A percentile compares a stretch with the other conserved stretches of the same genome.
phyloP scores from a whole-genome alignment of 352 stramenopile species.

The Phytophthora crassamura region DNA sequence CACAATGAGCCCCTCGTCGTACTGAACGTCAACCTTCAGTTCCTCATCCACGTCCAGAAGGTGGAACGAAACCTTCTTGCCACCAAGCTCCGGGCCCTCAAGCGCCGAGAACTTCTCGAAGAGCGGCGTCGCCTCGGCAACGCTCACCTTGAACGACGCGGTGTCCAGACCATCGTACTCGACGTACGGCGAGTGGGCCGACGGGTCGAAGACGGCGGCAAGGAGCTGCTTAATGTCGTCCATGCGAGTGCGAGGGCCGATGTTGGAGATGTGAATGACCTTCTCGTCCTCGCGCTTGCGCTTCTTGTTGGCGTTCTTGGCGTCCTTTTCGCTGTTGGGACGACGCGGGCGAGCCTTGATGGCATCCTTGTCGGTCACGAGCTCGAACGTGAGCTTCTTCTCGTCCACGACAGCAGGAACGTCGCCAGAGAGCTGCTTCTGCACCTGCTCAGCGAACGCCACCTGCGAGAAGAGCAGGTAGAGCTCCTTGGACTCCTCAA shows the following conservation, averaged over 20 bases:
- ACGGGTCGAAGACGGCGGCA: conserved; percentile 53
- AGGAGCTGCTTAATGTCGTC: conserved; percentile 89
- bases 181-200: conserved; percentile 70
- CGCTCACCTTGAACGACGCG: conserved; percentile 74
- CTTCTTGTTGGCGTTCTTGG: conserved; percentile 74
- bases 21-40: conserved; percentile 80
- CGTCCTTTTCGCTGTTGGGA: conserved; percentile 38
- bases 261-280: conserved; percentile 84
- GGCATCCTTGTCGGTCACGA: conserved; percentile 75
- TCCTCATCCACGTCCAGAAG: conserved; percentile 72
- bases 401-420: conserved; percentile 63
- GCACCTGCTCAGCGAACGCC: conserved; percentile 68
- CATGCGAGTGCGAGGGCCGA: conserved; percentile 70
- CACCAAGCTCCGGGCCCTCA: conserved; percentile 62
- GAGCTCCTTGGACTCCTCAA: conserved; percentile 67
- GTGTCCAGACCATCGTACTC: conserved; percentile 83
- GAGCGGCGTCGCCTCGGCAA: conserved; percentile 50
- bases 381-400: conserved; percentile 71
- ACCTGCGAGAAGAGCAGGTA: conserved; percentile 85
- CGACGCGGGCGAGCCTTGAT: conserved; percentile 76
- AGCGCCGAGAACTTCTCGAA: conserved; percentile 83
- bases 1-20: conserved; percentile 89
- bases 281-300: conserved; percentile 81
- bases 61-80: conserved; percentile 81
- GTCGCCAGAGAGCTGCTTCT: conserved; percentile 48